Conservation (phyloP, 495 filamentous ascomycete species). For the Amniculicola lignicola region DNA sequence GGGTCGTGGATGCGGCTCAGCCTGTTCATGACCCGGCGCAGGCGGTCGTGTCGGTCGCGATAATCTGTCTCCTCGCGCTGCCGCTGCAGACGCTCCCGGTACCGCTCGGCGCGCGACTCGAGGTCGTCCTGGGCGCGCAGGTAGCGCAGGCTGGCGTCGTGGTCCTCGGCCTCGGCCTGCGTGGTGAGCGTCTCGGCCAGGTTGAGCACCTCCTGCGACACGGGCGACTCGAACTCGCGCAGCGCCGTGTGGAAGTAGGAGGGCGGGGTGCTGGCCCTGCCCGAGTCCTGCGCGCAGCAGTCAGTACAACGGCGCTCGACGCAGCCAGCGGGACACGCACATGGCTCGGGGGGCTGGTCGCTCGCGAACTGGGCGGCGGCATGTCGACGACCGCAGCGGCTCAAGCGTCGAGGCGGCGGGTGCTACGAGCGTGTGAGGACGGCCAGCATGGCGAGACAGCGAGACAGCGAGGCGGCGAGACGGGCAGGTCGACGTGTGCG, state of each 20-base stretch:
- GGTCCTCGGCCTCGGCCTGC: conserved; percentile 52
- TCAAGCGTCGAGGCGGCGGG: background rate
- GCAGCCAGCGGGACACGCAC: background rate
- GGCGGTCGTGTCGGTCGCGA: conserved; percentile 31
- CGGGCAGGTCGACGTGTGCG: too few species aligned
- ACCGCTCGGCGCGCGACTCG: conserved; percentile 34
- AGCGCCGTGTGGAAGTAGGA: conserved; percentile 40
- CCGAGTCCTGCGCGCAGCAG: conserved; percentile 21
- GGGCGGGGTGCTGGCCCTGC: conserved; percentile 29
- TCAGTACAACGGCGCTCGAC: background rate
- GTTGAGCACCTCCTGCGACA: conserved; percentile 45
- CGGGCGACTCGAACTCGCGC: conserved; percentile 41
- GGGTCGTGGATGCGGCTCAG: conserved; percentile 36
- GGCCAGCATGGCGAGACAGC: background rate
- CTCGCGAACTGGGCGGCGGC: conserved; percentile 31
- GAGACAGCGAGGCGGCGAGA: background rate
- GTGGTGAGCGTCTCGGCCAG: conserved; percentile 47
- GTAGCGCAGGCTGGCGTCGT: conserved; percentile 50
- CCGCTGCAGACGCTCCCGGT: conserved; percentile 27
- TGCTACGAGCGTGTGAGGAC: background rate
- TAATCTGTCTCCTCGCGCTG: conserved; percentile 20
- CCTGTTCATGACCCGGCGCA: conserved; percentile 38
- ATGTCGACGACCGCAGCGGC: conserved; percentile 5
- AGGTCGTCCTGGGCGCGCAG: conserved; percentile 45
- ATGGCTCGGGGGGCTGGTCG: conserved; percentile 22